Percentiles rank a stretch among this genome's conserved stretches.
Evolutionary conservation across 2,329 filamentous ascomycete genomes (phyloP).

Genomic region (Hypoxylon sp.): DNA sequence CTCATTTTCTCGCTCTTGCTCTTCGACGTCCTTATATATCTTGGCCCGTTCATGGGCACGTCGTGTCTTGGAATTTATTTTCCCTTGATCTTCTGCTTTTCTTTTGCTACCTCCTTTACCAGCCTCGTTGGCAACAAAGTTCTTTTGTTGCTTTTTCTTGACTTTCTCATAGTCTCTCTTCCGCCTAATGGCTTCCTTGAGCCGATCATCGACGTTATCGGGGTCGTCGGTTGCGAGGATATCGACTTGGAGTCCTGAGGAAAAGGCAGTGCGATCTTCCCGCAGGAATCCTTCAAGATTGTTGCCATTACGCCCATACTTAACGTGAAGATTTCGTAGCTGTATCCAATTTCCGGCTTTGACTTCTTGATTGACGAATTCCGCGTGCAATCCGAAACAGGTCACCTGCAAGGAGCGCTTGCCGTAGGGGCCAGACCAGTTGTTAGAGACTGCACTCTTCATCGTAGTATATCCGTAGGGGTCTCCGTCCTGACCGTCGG

Average conservation of each 20-base stretch:
- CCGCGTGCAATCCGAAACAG: constrained; percentile 77
- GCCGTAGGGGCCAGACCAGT: constrained; percentile 84
- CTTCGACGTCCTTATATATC: constrained; percentile 45
- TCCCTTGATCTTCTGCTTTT: constrained; percentile 41
- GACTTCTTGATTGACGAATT: constrained; percentile 69
- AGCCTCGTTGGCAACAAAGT: constrained; percentile 30
- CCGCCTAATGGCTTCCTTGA: constrained; percentile 73
- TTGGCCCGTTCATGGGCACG: constrained; percentile 52
- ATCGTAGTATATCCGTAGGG: constrained; percentile 67
- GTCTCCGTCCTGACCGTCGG: constrained; percentile 65
- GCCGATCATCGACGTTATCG: constrained; percentile 62
- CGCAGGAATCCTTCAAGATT: constrained; percentile 82
- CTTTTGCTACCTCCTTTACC: constrained; percentile 41
- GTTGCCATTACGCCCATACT: constrained; percentile 64
- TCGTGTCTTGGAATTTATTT: constrained; percentile 47
- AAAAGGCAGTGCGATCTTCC: constrained; percentile 65
- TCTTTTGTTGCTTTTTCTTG: constrained; percentile 50
- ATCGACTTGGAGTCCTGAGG: constrained; percentile 70
- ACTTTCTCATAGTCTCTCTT: constrained; percentile 74
- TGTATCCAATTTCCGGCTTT: constrained; percentile 73
- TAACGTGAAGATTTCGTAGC: constrained; percentile 81
- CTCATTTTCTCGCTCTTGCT: constrained; percentile 51
- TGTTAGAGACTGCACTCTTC: constrained; percentile 51
- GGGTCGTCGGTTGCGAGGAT: constrained; percentile 61
- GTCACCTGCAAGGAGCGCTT: constrained; percentile 79